phyloP scores from a whole-genome alignment of 2,329 filamentous ascomycete species.

The Rhynchosporium agropyri region DNA sequence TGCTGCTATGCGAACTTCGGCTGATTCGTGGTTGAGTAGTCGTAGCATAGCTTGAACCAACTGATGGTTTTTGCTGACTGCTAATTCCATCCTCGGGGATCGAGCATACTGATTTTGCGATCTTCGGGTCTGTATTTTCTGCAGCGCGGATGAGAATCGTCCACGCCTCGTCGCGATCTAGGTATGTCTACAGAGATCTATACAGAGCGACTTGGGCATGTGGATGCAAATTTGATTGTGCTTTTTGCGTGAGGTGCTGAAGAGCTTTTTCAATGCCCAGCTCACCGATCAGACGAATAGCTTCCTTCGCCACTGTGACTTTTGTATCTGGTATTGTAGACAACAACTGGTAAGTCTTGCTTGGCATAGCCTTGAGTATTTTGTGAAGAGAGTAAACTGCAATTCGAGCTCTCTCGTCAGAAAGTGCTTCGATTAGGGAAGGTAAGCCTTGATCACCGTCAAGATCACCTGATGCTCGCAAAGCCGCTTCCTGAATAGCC shows the following conservation, averaged over 20 bases:
- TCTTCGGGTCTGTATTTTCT: constrained; percentile 1
- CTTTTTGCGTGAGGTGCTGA: constrained; percentile 15
- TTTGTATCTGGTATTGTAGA: constrained; percentile 20
- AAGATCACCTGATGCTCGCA: constrained; percentile 20
- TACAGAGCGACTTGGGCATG: constrained; percentile 26
- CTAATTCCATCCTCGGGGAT: constrained; percentile 12
- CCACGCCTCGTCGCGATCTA: constrained; percentile 19
- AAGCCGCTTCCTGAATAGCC: constrained; percentile 18
- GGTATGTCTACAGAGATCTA: constrained; percentile 17
- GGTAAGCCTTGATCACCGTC: constrained; percentile 18
- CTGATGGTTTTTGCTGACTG: neutral
- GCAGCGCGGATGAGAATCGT: constrained; percentile 16
- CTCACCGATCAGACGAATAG: constrained; percentile 24
- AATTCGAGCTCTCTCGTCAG: constrained; percentile 19
- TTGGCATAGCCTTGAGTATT: constrained; percentile 12
- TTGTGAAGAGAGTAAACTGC: constrained; percentile 24
- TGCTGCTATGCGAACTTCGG: constrained; percentile 19
- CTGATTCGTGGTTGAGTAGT: constrained; percentile 19
- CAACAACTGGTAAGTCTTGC: constrained; percentile 12
- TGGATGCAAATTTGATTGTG: constrained; percentile 18
- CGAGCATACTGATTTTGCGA: constrained; percentile 18
- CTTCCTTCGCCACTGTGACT: constrained; percentile 28
- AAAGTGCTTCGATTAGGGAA: constrained; percentile 22
- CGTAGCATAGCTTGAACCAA: constrained; percentile 9
- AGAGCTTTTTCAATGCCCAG: constrained; percentile 22